Percentiles rank a stretch among this genome's conserved stretches.
Evolutionary conservation across 2,329 filamentous ascomycete genomes (phyloP).

Genomic region (Eurotiales sp.): DNA sequence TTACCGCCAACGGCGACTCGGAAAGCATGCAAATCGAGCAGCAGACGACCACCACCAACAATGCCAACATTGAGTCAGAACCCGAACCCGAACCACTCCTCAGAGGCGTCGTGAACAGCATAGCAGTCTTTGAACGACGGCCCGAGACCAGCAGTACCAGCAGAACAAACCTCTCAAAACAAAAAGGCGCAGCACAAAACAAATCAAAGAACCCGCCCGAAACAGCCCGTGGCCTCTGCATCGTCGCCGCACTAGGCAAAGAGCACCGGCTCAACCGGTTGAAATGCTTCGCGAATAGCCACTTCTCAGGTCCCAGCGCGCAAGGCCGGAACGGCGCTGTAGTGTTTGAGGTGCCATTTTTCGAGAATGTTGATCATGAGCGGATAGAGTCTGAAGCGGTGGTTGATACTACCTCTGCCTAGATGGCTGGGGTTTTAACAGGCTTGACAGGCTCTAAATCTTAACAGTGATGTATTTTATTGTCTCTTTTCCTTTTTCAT

Average conservation of each 20-base stretch:
- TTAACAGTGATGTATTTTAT: no score
- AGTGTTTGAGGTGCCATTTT: slow-evolving; percentile 72
- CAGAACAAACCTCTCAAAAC: no score
- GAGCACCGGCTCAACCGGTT: slow-evolving; percentile 83
- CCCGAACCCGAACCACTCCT: slow-evolving; percentile 40
- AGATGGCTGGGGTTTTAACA: no score
- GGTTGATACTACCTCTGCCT: no score
- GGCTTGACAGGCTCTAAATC: no score
- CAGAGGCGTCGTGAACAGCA: slow-evolving; percentile 80
- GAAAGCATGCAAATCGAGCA: background rate
- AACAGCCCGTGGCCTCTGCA: slow-evolving; percentile 61
- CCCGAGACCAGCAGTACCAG: slow-evolving; percentile 10
- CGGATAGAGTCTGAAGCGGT: slow-evolving; percentile 10
- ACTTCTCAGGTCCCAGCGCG: slow-evolving; percentile 27
- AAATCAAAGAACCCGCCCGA: slow-evolving; percentile 21
- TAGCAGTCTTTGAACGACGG: slow-evolving; percentile 81
- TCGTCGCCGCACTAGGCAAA: slow-evolving; percentile 81
- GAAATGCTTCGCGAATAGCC: slow-evolving; percentile 51
- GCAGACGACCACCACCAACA: no score
- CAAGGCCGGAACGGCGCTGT: slow-evolving; percentile 76
- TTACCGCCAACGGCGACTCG: slow-evolving; percentile 1
- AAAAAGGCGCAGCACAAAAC: slow-evolving; percentile 11
- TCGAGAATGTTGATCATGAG: slow-evolving; percentile 17
- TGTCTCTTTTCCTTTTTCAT: no score
- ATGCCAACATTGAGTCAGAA: background rate